phyloP scores from a whole-genome alignment of 2,329 filamentous ascomycete genomes.

The Ophiocordyceps camponoti-saundersi region DNA sequence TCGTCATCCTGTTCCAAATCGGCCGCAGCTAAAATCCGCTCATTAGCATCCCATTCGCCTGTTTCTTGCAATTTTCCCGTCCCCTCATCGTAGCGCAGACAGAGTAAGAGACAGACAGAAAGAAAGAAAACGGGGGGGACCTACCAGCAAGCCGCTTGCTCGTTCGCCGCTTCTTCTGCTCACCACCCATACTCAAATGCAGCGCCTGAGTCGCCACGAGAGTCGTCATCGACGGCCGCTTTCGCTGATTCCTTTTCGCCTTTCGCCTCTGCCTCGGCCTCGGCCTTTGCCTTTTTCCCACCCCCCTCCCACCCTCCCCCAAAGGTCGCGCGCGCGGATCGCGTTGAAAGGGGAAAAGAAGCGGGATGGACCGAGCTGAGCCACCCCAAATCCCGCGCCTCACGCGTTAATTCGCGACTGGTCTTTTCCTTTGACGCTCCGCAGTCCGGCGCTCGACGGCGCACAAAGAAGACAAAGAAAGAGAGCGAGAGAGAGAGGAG shows the following conservation, averaged over 20 bases:
- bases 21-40: constrained; percentile 13
- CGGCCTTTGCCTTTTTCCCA: too few species aligned
- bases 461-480: background rate
- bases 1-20: constrained; percentile 60
- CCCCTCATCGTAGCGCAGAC: too few species aligned
- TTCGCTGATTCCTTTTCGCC: background rate
- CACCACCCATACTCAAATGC: constrained; percentile 53
- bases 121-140: constrained; percentile 7
- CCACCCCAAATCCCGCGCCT: too few species aligned
- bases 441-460: background rate
- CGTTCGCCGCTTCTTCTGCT: constrained; percentile 40
- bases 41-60: constrained; percentile 4
- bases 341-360: too few species aligned
- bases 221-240: constrained; percentile 51
- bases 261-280: too few species aligned
- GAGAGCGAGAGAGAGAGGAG: background rate
- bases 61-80: background rate
- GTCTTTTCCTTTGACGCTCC: background rate
- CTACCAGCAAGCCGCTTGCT: constrained; percentile 49
- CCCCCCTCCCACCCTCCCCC: too few species aligned
- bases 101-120: too few species aligned
- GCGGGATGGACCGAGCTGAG: too few species aligned
- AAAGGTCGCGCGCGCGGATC: too few species aligned
- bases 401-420: too few species aligned
- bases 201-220: constrained; percentile 46